These are phyloP conservation scores for Aspergillus viridinutans DNA, from an alignment of 2,329 filamentous ascomycete species.

Conservation along the genomic window DNA sequence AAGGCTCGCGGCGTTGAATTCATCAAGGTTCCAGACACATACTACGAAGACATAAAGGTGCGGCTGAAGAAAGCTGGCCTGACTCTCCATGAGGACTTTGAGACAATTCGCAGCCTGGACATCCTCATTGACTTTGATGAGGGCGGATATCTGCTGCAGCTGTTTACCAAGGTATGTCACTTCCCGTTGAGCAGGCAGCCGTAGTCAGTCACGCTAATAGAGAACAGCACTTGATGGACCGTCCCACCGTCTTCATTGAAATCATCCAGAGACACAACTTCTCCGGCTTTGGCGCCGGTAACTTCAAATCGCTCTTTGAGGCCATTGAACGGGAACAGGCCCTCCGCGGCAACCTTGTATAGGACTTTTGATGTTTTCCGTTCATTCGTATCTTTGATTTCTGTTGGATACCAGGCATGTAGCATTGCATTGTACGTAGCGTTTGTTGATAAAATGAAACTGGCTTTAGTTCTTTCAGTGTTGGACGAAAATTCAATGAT, in stretches of 20 bases:
- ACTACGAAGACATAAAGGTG: constrained; percentile 73
- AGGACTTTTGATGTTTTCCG: neutral
- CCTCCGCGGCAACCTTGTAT: constrained; percentile 69
- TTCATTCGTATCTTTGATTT: neutral
- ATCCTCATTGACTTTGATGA: constrained; percentile 96
- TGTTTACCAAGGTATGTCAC: constrained; percentile 62
- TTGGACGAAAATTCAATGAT: neutral
- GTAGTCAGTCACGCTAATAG: neutral
- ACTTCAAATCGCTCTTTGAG: constrained; percentile 93
- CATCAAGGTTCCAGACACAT: constrained; percentile 81
- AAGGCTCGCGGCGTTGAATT: constrained; percentile 88
- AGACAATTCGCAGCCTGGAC: constrained; percentile 69
- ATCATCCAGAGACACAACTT: constrained; percentile 92
- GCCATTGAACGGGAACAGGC: constrained; percentile 93
- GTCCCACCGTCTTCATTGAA: constrained; percentile 92
- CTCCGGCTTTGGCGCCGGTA: constrained; percentile 87
- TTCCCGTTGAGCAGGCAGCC: neutral
- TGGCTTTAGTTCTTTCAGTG: neutral
- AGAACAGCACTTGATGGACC: constrained; percentile 73
- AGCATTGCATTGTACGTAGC: neutral
- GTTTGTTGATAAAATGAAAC: neutral
- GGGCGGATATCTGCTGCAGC: constrained; percentile 72
- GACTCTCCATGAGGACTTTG: constrained; percentile 72
- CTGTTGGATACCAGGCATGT: neutral
- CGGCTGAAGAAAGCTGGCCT: constrained; percentile 62